Conservation (phyloP, 75 land plant genomes). For the Sequoia sempervirens region DNA sequence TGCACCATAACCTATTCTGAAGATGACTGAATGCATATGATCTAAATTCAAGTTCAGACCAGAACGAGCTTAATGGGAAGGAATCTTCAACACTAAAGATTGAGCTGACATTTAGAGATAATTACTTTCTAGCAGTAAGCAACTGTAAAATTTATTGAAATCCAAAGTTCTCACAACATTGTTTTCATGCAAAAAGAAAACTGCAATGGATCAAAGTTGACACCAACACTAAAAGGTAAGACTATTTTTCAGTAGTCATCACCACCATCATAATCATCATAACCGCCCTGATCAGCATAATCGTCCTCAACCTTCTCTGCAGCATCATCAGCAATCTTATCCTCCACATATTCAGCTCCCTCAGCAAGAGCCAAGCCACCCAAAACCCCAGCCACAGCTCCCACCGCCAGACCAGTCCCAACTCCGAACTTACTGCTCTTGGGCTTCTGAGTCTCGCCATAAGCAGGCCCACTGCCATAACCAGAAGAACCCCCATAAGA, state of each 20-base stretch:
- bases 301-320: conserved; percentile 34
- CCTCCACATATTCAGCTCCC: conserved; percentile 32
- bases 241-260: conserved; percentile 18
- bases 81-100: no score
- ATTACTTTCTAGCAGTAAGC: no score
- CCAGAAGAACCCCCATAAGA: neutral
- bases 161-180: no score
- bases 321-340: conserved; percentile 23
- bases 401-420: conserved; percentile 37
- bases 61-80: no score
- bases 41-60: no score
- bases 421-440: conserved; percentile 19
- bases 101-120: no score
- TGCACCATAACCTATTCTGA: no score
- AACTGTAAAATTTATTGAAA: no score
- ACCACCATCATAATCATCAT: conserved; percentile 21
- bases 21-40: no score
- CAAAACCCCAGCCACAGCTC: conserved; percentile 39
- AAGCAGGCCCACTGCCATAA: conserved; percentile 17
- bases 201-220: no score
- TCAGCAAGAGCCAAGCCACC: conserved; percentile 52
- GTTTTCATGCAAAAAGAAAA: no score
- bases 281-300: conserved; percentile 18
- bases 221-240: no score
- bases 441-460: conserved; percentile 7